Evolutionary conservation across 257 asterid genomes (phyloP).

Genomic region (Penstemon eatonii): DNA sequence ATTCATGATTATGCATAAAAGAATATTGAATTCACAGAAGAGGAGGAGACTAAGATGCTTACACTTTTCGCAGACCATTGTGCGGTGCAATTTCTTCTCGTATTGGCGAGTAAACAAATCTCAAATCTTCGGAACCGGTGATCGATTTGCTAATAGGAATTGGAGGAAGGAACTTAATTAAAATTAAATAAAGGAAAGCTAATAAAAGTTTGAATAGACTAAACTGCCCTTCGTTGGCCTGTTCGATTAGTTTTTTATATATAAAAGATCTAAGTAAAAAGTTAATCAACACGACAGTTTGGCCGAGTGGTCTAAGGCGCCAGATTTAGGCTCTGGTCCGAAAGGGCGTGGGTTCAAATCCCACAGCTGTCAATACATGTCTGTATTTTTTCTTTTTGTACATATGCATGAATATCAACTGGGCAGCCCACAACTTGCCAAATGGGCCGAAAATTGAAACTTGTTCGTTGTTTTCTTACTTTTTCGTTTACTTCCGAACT

Average conservation of each 20-base stretch:
- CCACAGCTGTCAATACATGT: constrained; percentile 87
- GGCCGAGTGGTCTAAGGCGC: constrained; percentile 99
- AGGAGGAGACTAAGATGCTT: constrained; percentile 19
- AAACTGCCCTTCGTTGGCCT: neutral
- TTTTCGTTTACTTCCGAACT: too few species aligned
- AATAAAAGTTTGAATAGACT: neutral
- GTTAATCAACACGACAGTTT: constrained; percentile 69
- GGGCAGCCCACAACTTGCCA: too few species aligned
- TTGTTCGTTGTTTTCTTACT: too few species aligned
- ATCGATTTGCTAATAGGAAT: too few species aligned
- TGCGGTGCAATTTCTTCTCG: constrained; percentile 9
- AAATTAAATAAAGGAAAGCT: neutral
- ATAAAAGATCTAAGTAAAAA: too few species aligned
- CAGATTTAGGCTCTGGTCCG: constrained; percentile 99
- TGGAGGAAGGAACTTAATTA: neutral
- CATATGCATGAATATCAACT: too few species aligned
- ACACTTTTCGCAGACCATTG: constrained; percentile 93
- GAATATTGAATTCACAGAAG: neutral
- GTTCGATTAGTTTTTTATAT: neutral
- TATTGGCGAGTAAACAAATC: constrained; percentile 4
- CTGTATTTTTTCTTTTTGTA: too few species aligned
- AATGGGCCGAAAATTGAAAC: too few species aligned
- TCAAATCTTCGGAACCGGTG: neutral
- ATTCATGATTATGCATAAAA: constrained; percentile 10
- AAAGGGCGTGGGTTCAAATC: constrained; percentile 99